Evolutionary conservation across 352 stramenopile genomes (phyloP).

Genomic region (Pythium graminicola): DNA sequence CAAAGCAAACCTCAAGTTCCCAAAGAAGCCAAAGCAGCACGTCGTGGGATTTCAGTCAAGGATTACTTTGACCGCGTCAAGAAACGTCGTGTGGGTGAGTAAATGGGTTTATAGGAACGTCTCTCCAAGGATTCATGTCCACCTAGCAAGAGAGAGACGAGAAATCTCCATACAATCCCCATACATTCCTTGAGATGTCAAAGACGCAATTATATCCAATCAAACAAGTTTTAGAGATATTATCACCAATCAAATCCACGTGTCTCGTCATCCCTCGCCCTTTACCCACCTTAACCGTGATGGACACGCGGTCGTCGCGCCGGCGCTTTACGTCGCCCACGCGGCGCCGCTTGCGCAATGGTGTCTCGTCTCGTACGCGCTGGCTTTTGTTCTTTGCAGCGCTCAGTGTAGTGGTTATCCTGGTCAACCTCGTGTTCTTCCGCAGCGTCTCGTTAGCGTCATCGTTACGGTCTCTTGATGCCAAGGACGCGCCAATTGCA

Average conservation of each 20-base stretch:
- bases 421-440: slow-evolving; percentile 20
- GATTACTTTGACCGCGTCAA: slow-evolving; percentile 86
- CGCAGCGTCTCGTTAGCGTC: slow-evolving; percentile 13
- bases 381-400: slow-evolving; percentile 6
- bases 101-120: slow-evolving; percentile 1
- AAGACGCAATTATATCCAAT: slow-evolving; percentile 3
- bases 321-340: slow-evolving; percentile 4
- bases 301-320: slow-evolving; percentile 8
- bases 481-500: neutral
- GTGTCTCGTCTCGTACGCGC: neutral
- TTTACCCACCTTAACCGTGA: neutral
- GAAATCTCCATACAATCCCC: neutral
- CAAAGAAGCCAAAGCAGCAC: slow-evolving; percentile 56
- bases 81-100: slow-evolving; percentile 44
- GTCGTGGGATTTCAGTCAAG: slow-evolving; percentile 78
- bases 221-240: neutral
- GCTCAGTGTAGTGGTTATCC: slow-evolving; percentile 1
- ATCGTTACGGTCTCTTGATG: slow-evolving; percentile 24
- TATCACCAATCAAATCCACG: slow-evolving; percentile 13
- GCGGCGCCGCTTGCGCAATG: neutral
- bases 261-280: slow-evolving; percentile 5
- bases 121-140: neutral
- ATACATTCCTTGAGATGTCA: slow-evolving; percentile 4
- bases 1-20: slow-evolving; percentile 57
- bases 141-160: neutral